phyloP scores from a whole-genome alignment of 2,329 filamentous ascomycete genomes.

The Fusarium cicatricum region DNA sequence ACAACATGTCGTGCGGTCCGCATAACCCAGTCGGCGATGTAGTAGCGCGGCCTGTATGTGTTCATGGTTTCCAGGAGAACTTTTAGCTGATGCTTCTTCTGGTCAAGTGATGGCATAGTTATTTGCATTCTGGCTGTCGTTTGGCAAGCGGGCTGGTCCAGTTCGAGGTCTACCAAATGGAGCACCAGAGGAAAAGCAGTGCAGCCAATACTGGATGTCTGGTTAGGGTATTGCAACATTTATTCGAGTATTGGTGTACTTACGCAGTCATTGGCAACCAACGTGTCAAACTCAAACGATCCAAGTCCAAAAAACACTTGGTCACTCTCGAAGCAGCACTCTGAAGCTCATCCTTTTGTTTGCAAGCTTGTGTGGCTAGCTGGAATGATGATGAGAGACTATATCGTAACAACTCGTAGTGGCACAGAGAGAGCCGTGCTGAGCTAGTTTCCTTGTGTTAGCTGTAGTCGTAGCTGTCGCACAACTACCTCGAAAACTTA shows the following conservation, averaged over 20 bases:
- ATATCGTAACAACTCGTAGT: slow-evolving; percentile 35
- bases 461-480: accelerated
- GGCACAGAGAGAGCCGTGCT: slow-evolving; percentile 29
- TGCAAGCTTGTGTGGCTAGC: slow-evolving; percentile 6
- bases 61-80: slow-evolving; percentile 36
- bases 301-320: slow-evolving; percentile 34
- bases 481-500: slow-evolving; percentile 8
- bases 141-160: slow-evolving; percentile 18
- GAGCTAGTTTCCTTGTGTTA: slow-evolving; percentile 13
- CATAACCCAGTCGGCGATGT: slow-evolving; percentile 39
- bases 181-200: slow-evolving; percentile 34
- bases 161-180: slow-evolving; percentile 38
- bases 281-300: slow-evolving; percentile 22
- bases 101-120: neutral
- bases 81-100: slow-evolving; percentile 35
- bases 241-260: neutral
- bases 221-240: neutral
- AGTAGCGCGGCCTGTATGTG: slow-evolving; percentile 32
- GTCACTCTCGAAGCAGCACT: slow-evolving; percentile 33
- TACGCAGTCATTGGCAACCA: slow-evolving; percentile 41
- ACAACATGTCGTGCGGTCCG: slow-evolving; percentile 34
- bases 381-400: slow-evolving; percentile 22
- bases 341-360: slow-evolving; percentile 37
- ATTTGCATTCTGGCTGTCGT: neutral
- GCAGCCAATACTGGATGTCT: slow-evolving; percentile 22